Evolutionary conservation across 225 moss, liverwort and hornwort genomes (phyloP).

Genomic region (Straminergon stramineum): DNA sequence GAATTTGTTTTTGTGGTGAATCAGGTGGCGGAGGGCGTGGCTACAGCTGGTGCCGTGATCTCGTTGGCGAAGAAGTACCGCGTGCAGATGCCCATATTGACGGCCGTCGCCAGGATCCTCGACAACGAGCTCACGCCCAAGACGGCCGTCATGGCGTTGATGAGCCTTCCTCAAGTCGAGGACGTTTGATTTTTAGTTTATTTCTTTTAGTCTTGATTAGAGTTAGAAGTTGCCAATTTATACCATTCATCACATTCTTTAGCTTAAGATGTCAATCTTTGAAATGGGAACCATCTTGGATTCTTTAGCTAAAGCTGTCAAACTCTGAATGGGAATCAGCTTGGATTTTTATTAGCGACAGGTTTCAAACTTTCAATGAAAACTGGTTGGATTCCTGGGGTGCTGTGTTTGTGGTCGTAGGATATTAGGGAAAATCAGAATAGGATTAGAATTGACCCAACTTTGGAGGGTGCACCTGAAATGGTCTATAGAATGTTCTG

Average conservation of each 20-base stretch:
- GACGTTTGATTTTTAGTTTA: conserved; percentile 3
- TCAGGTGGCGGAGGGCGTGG: conserved; percentile 92
- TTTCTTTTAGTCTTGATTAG: neutral
- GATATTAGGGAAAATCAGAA: neutral
- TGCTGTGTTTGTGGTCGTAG: neutral
- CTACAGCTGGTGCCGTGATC: conserved; percentile 89
- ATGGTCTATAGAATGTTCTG: neutral
- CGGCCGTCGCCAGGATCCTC: conserved; percentile 85
- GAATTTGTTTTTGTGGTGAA: neutral
- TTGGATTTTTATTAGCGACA: neutral
- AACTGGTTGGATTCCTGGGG: neutral
- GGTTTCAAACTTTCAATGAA: neutral
- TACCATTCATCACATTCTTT: neutral
- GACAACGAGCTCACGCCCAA: conserved; percentile 95
- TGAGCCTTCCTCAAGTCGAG: conserved; percentile 91
- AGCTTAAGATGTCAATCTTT: neutral
- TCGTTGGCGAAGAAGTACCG: conserved; percentile 93
- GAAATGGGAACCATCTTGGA: neutral
- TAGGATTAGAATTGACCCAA: neutral
- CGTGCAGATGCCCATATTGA: conserved; percentile 92
- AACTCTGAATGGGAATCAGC: neutral
- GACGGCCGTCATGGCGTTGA: conserved; percentile 82
- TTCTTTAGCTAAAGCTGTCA: neutral
- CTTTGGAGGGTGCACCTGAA: neutral
- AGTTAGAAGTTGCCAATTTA: neutral